Evolutionary conservation across 139 green algal species (phyloP).

Genomic region (Edaphochlamys debaryana): DNA sequence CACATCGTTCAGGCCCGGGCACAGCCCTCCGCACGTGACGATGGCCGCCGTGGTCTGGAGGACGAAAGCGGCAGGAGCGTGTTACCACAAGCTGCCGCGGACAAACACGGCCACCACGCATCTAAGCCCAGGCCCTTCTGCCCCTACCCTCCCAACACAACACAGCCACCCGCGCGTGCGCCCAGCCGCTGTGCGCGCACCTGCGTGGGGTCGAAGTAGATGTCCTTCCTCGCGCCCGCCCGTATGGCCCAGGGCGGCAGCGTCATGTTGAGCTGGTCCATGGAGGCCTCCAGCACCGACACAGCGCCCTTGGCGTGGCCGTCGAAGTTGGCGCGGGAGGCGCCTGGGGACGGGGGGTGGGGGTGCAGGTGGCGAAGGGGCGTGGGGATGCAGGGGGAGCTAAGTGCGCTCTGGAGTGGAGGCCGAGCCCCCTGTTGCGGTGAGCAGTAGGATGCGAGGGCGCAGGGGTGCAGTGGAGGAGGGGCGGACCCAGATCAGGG

Average conservation of each 20-base stretch:
- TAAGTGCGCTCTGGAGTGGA: no score
- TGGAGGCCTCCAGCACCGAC: constrained; percentile 52
- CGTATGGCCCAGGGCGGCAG: constrained; percentile 86
- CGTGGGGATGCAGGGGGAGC: no score
- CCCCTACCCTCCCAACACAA: no score
- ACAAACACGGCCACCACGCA: no score
- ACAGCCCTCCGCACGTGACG: constrained; percentile 97
- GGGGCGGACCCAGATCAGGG: no score
- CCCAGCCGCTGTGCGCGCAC: no score
- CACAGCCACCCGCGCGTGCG: no score
- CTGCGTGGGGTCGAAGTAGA: constrained; percentile 89
- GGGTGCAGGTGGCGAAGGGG: background rate
- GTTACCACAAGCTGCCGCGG: no score
- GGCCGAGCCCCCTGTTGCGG: background rate
- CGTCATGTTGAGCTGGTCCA: constrained; percentile 79
- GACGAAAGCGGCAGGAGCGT: no score
- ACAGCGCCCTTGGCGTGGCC: background rate
- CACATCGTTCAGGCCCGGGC: constrained; percentile 98
- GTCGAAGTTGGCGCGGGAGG: constrained; percentile 9
- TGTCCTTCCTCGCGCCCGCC: constrained; percentile 81
- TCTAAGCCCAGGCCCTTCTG: no score
- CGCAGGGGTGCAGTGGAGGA: no score
- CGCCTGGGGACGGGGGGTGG: background rate
- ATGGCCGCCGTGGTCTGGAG: constrained; percentile 85
- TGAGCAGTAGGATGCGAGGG: no score